Evolutionary conservation across 2,329 filamentous ascomycete species (phyloP).

Genomic region (Teratosphaeria zuluensis): DNA sequence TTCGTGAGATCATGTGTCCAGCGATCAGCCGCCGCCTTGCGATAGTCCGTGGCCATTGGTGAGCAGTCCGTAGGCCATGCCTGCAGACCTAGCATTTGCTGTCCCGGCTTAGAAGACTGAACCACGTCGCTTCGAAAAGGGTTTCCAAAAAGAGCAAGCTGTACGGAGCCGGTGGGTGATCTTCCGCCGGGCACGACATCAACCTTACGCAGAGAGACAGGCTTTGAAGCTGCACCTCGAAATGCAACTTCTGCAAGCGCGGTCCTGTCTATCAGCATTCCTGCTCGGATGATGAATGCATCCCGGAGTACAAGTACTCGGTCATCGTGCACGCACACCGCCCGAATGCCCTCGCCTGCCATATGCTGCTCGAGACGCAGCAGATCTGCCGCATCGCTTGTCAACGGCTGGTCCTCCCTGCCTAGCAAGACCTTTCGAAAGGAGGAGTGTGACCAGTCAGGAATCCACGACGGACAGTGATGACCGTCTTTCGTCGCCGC

Average conservation of each 20-base stretch:
- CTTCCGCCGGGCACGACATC: no score
- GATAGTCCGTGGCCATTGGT: no score
- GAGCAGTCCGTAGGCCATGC: no score
- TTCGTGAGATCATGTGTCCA: no score
- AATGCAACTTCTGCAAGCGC: no score
- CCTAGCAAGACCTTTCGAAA: not conserved
- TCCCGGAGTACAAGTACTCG: not conserved
- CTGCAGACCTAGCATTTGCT: no score
- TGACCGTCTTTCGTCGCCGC: not conserved
- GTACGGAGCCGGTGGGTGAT: no score
- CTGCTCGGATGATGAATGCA: not conserved
- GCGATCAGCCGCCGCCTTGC: no score
- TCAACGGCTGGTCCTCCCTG: not conserved
- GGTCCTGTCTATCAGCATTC: not conserved
- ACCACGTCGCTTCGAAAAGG: no score
- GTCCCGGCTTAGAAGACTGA: no score
- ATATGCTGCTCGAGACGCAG: not conserved
- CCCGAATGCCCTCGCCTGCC: not conserved
- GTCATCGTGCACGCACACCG: not conserved
- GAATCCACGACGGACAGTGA: not conserved
- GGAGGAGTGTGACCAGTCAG: not conserved
- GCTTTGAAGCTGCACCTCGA: not conserved
- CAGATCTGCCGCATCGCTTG: not conserved
- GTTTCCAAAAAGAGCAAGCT: no score
- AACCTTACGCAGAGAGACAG: not conserved